Base-by-base conservation (phyloP, 2,329 filamentous ascomycete genomes). In the Microsporum audouinii region DNA sequence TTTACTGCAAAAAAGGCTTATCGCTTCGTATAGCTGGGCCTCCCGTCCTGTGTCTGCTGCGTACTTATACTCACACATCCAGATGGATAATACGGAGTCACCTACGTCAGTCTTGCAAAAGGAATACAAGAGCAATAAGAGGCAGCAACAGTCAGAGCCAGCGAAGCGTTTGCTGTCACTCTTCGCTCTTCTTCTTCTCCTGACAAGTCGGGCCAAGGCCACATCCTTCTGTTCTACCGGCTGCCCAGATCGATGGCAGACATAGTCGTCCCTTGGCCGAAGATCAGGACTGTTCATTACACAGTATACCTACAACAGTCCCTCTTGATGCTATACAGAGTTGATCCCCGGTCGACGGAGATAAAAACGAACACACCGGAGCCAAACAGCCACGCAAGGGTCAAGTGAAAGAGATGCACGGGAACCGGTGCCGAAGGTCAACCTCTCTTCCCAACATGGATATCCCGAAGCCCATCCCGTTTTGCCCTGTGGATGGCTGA, bases 231-330 rank as follows among this genome's bases (percentile, higher is more conserved):
- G 17, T 23, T 23, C 34, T 36, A 36, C 10, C 8, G 45, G 12
- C 8, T 49, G 45, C 45, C 45, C 51, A 55, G 51, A 17, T 5
- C 6, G 17, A 23, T 23, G 17, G 17, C 17, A 23, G 17, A 34
- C 31, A 55, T 55, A 55, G 51, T 34, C 51, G 17, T n/a, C 23
- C 12, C 51, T 55, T 55, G 51, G 51, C 51, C 36, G 51, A 55
- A 55, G 51, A 55, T 55, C 51, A 51, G 45, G 45, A 51, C 23
- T 23, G 17, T 23, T 23, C 17, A 23, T 23, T 23, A 23, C 17
- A 23, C 17, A 23, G 17, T 23, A 23, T 23, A 23, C 1, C 17
- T 23, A 23, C 17, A 23, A 23, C 17, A 23, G 17, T 23, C 17
- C 17, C 17, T 23, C 17, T 23, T 23, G 17, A 23, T 23, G 17